Conservation (phyloP, 257 asterid species). For the Nicotiana noctiflora region DNA sequence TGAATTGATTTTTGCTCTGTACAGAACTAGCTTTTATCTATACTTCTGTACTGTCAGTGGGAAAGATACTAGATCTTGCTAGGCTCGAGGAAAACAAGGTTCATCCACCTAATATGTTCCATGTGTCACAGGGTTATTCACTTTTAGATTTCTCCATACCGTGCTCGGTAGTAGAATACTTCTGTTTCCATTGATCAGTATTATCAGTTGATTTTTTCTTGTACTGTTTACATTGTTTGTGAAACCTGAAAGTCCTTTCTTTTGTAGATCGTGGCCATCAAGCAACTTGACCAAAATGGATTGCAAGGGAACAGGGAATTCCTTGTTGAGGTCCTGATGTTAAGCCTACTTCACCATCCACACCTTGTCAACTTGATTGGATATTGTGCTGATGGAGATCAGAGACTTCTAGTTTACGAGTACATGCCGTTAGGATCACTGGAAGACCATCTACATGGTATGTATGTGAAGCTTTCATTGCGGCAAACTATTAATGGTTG, state of each 20-base stretch:
- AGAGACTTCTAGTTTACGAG: conserved; percentile 74
- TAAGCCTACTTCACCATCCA: conserved; percentile 74
- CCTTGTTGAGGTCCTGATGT: conserved; percentile 75
- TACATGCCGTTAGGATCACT: conserved; percentile 81
- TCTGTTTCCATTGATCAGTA: not conserved
- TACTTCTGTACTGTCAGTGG: not conserved
- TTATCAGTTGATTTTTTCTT: not conserved
- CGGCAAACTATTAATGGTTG: not conserved
- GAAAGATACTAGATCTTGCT: not conserved
- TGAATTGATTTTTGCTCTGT: not conserved
- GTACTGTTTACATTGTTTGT: not conserved
- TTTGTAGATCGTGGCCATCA: conserved; percentile 64
- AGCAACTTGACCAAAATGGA: conserved; percentile 74
- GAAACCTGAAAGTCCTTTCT: not conserved
- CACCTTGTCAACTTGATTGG: conserved; percentile 75
- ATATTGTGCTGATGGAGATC: conserved; percentile 89
- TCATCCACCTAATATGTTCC: not conserved
- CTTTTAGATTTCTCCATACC: not conserved
- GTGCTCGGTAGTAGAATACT: not conserved
- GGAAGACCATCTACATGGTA: conserved; percentile 82
- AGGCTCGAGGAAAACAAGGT: not conserved
- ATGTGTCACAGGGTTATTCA: not conserved
- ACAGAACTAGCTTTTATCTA: not conserved
- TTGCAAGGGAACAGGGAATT: conserved; percentile 85
- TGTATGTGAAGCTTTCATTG: not conserved